These are phyloP conservation scores for Saccharomycopsis vini DNA, from an alignment of 805 yeast species.

Conservation along the genomic window DNA sequence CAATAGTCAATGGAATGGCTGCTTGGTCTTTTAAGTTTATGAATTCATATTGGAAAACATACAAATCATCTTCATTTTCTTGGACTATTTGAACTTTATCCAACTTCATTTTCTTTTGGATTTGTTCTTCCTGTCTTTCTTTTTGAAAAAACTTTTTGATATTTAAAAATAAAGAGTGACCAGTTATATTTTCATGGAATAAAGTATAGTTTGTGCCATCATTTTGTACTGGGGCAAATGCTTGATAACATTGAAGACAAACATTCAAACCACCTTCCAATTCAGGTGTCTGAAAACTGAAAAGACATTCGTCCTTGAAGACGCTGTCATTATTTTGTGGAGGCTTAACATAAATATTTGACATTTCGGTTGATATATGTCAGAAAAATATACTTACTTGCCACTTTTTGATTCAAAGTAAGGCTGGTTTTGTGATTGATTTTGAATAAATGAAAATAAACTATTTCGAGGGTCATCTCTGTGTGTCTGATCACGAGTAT, in stretches of 20 bases:
- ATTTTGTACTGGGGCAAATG: slow-evolving; percentile 15
- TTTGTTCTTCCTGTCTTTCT: slow-evolving; percentile 14
- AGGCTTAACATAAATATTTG: too few species aligned
- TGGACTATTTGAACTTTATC: slow-evolving; percentile 17
- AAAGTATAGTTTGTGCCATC: slow-evolving; percentile 12
- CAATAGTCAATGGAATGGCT: slow-evolving; percentile 4
- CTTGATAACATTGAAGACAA: slow-evolving; percentile 17
- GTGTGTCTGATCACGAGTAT: too few species aligned
- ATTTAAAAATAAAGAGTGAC: slow-evolving; percentile 15
- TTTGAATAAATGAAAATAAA: too few species aligned
- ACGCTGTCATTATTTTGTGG: slow-evolving; percentile 11
- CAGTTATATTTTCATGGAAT: slow-evolving; percentile 13
- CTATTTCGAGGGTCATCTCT: too few species aligned
- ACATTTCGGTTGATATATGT: too few species aligned
- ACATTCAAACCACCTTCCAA: slow-evolving; percentile 16
- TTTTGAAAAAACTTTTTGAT: slow-evolving; percentile 13
- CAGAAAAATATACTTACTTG: too few species aligned
- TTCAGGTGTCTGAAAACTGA: slow-evolving; percentile 20
- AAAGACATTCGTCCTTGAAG: slow-evolving; percentile 18
- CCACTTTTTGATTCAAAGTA: too few species aligned
- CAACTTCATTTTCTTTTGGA: slow-evolving; percentile 14
- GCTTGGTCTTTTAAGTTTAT: background rate
- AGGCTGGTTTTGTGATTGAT: too few species aligned
- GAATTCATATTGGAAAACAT: slow-evolving; percentile 4
- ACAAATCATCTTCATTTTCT: slow-evolving; percentile 15